phyloP scores from a whole-genome alignment of 1,284 basidiomycete species.

The Cutaneotrichosporon sp. region DNA sequence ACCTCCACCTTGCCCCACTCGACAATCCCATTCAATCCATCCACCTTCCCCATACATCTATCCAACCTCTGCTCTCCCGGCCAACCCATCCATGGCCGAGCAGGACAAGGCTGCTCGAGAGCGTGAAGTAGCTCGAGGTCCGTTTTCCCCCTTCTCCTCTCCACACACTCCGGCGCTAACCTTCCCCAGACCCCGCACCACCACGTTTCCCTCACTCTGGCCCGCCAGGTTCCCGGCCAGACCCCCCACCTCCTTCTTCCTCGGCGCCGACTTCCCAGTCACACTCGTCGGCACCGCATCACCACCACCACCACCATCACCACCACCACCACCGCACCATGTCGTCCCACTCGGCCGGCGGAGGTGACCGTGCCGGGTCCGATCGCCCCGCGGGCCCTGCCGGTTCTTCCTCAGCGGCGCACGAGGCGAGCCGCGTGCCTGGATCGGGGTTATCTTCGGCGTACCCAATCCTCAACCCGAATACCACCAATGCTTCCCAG shows the following conservation, averaged over 20 bases:
- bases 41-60: neutral
- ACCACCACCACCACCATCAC: constrained; percentile 15
- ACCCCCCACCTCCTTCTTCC: neutral
- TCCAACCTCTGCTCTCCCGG: neutral
- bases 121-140: constrained; percentile 14
- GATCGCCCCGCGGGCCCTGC: constrained; percentile 6
- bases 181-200: constrained; percentile 10
- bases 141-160: neutral
- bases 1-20: neutral
- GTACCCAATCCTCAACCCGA: constrained; percentile 8
- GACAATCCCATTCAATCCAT: neutral
- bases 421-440: constrained; percentile 16
- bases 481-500: neutral
- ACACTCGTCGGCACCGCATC: constrained; percentile 1
- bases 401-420: constrained; percentile 1
- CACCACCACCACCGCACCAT: constrained; percentile 8
- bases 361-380: neutral
- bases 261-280: neutral
- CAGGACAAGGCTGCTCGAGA: constrained; percentile 16
- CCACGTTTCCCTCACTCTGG: constrained; percentile 5
- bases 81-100: constrained; percentile 11
- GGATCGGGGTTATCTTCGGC: constrained; percentile 17
- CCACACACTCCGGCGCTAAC: neutral
- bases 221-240: neutral
- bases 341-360: neutral